A percentile compares a stretch with the other conserved stretches of the same genome.
Evolutionary conservation across 2,329 filamentous ascomycete genomes (phyloP).

Genomic region (Paraphoma sp.): DNA sequence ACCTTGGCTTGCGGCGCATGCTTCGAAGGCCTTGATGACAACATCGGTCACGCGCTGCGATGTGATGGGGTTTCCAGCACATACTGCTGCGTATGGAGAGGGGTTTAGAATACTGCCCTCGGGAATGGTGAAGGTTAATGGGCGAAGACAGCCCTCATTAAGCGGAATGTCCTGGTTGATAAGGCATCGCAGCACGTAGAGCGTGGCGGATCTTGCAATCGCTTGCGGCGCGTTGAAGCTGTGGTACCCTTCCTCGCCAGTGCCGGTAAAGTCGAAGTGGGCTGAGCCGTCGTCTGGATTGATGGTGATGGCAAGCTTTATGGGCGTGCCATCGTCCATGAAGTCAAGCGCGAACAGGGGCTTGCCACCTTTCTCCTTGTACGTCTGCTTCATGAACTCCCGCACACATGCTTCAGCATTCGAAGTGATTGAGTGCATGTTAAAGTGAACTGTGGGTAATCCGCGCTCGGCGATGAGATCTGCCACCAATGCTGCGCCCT

Average conservation of each 20-base stretch:
- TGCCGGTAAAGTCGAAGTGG: slow-evolving; percentile 52
- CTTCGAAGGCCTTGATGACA: slow-evolving; percentile 38
- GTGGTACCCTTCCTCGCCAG: slow-evolving; percentile 42
- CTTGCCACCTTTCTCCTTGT: slow-evolving; percentile 13
- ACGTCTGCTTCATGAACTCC: slow-evolving; percentile 31
- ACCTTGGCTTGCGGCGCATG: slow-evolving; percentile 39
- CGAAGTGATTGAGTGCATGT: slow-evolving; percentile 50
- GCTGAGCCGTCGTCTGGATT: slow-evolving; percentile 37
- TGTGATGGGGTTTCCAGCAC: slow-evolving; percentile 38
- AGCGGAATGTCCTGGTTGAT: slow-evolving; percentile 42
- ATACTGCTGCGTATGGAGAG: slow-evolving; percentile 32
- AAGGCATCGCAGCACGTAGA: slow-evolving; percentile 38
- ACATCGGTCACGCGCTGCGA: slow-evolving; percentile 43
- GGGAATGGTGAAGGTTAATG: slow-evolving; percentile 33
- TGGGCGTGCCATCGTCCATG: slow-evolving; percentile 51
- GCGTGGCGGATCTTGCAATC: slow-evolving; percentile 43
- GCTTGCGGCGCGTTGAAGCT: slow-evolving; percentile 41
- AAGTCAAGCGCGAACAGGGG: slow-evolving; percentile 42
- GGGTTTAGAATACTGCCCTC: slow-evolving; percentile 38
- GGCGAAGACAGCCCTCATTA: slow-evolving; percentile 42
- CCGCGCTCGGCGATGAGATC: slow-evolving; percentile 46
- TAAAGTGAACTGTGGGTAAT: slow-evolving; percentile 45
- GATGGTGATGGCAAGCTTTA: slow-evolving; percentile 45
- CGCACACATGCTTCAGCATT: slow-evolving; percentile 46
- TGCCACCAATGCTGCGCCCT: slow-evolving; percentile 44